Percentiles rank a stretch among this genome's conserved stretches.
These are phyloP conservation scores for Benincasa hispida DNA, from an alignment of 306 rosid genomes.

Conservation along the genomic window DNA sequence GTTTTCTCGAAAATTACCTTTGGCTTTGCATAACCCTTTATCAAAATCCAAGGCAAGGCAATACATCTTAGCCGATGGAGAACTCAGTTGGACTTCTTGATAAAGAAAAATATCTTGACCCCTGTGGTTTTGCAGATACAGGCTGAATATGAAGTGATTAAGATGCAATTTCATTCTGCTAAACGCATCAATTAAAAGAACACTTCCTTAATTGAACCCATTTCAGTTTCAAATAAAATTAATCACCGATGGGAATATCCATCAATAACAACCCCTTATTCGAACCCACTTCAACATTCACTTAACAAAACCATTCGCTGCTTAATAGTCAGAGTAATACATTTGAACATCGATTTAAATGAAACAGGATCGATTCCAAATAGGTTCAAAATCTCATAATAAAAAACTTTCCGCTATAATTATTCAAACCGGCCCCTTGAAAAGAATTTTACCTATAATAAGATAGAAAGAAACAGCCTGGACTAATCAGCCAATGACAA, in stretches of 20 bases:
- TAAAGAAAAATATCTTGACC: background rate
- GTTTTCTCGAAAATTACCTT: background rate
- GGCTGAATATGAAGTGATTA: background rate
- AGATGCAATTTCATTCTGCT: background rate
- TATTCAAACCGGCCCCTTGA: background rate
- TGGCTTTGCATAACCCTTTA: background rate
- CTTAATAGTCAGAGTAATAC: background rate
- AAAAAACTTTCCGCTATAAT: background rate
- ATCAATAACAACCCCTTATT: background rate
- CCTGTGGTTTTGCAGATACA: background rate
- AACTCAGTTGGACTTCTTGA: background rate
- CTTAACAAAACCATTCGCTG: background rate
- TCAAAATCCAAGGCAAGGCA: background rate
- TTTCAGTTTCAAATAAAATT: too few species aligned
- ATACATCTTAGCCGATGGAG: background rate
- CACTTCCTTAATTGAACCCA: background rate
- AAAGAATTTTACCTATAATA: background rate
- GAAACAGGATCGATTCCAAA: background rate
- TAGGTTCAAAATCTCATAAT: background rate
- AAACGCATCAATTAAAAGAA: background rate
- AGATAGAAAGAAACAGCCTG: conserved; percentile 1
- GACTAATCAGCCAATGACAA: conserved; percentile 13
- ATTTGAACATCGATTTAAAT: background rate
- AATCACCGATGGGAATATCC: background rate
- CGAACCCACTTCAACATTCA: background rate